Evolutionary conservation across 495 filamentous ascomycete genomes (phyloP), one percentile per base, ranked within the genome.

Genomic region (Daldinia concentrica): DNA sequence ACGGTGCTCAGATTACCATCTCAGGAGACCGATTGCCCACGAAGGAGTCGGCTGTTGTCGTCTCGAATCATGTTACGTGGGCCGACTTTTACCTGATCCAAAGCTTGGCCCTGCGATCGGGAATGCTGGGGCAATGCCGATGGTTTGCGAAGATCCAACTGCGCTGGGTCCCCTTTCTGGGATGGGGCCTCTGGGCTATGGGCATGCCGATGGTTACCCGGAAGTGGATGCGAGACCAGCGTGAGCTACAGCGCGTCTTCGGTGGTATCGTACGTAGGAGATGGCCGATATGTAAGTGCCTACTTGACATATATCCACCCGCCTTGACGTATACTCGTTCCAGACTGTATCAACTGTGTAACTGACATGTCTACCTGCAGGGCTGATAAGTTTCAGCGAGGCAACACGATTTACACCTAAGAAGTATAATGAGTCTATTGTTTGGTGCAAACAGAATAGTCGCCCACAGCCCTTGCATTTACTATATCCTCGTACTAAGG

Each of bases 21-120:
- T 86, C 86, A 24, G 85, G 82, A 0, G 82, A 85, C 62, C 59
- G 62, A 5, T 77, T 87, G 9, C 84, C 82, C 0, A 34, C 67
- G 26, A 77, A 75, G 22, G 86, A 89, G 73, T 85, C 82, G 27
- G 86, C 86, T 55, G 82, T 89, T 63, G 85, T 88, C 26, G 71
- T 89, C 48, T 78, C 85, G 17, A 89, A 89, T 72, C 86, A 88
- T 77, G 82, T 86, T 34, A 80, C 78, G 51, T 89, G 87, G 86
- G 79, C 82, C 27, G 87, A 88, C 74, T 87, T 89, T 76, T 89
- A 86, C 77, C 81, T 89, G 79, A 85, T 88, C 65, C 87, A 89
- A 72, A 82, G 81, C 27, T 75, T 88, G 14, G 86, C 86, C 29
- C 55, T 81, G n/a, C 77, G 74, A 50, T 73, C 84, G 6, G 81